Evolutionary conservation across 805 yeast species (phyloP), one percentile per base, ranked within the genome.

Genomic region (Candida nanaspora): DNA sequence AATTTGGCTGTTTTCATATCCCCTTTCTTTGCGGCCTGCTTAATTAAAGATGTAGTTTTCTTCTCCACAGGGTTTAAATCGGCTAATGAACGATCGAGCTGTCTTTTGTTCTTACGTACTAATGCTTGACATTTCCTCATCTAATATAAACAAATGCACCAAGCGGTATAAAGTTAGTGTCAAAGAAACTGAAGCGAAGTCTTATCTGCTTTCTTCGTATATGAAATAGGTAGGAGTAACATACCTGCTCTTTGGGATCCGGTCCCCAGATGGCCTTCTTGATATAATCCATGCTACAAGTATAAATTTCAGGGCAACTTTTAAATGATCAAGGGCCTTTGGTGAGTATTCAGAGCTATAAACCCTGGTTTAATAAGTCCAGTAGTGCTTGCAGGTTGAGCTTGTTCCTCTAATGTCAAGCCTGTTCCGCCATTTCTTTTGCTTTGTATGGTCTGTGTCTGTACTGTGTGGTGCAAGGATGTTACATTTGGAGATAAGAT

Each of bases 201-300:
- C 30, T 5, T 9, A 30, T 14, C 33, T 10, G 22, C 66, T n/a
- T 34, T 11, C 2, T 16, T 16, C 30, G 4, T n/a, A 18, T n/a
- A n/a, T n/a, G n/a, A n/a, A n/a, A n/a, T n/a, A n/a, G n/a, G n/a
- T n/a, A n/a, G n/a, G n/a, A n/a, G n/a, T n/a, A n/a, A 66, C 76
- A 38, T 60, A 72, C 80, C 53, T 83, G 95, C 53, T 86, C 98
- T 54, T 82, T 82, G 33, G 97, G 96, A 56, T 89, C 96, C 0
- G 98, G 97, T 0, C 98, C 98, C 83, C 94, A 91, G 30, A 91
- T 81, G 4, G 89, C 85, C 57, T 82, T 80, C 65, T 86, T 89
- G 27, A 91, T 60, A 58, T 71, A 82, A 56, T 91, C 87, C 98
- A 91, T 91, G 2, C 8, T 31, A 15, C 6, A 3, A 15, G 16